A percentile compares a stretch with the other conserved stretches of the same genome.
Conservation (phyloP, 176 grass and related monocot genomes). For the Miscanthus lutarioriparius region DNA sequence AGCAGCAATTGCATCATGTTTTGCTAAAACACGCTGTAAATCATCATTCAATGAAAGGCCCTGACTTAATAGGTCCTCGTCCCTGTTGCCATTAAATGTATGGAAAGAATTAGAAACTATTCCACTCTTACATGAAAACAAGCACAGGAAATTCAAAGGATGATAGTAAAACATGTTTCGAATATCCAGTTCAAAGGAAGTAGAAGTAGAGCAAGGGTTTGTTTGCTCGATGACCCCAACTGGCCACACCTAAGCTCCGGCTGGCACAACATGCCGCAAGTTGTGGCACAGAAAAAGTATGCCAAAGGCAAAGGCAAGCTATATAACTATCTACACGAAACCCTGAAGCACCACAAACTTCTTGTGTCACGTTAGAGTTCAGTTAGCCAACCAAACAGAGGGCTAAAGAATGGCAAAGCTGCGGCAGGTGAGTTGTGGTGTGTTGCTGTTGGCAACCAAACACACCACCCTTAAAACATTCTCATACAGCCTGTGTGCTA, state of each 20-base stretch:
- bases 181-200: not conserved
- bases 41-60: slow-evolving; percentile 96
- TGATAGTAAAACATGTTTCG: not conserved
- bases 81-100: slow-evolving; percentile 55
- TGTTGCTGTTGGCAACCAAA: not conserved
- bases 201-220: not conserved
- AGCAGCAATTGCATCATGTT: slow-evolving; percentile 87
- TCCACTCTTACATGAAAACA: slow-evolving; percentile 20
- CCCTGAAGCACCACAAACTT: not conserved
- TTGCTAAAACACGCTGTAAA: slow-evolving; percentile 86
- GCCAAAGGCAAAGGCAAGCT: not conserved
- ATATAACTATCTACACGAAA: not conserved
- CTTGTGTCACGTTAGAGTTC: not conserved
- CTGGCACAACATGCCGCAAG: not conserved
- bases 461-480: not conserved
- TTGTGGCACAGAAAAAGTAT: not conserved
- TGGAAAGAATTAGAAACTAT: slow-evolving; percentile 35
- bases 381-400: not conserved
- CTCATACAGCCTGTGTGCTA: not conserved
- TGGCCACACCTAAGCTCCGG: not conserved
- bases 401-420: not conserved
- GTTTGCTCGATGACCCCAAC: not conserved
- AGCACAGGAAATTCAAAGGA: slow-evolving; percentile 6
- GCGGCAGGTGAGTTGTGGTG: not conserved
- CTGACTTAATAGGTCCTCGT: slow-evolving; percentile 76